Evolutionary conservation across 1,284 basidiomycete species (phyloP).

Genomic region (Leccinum proximum): DNA sequence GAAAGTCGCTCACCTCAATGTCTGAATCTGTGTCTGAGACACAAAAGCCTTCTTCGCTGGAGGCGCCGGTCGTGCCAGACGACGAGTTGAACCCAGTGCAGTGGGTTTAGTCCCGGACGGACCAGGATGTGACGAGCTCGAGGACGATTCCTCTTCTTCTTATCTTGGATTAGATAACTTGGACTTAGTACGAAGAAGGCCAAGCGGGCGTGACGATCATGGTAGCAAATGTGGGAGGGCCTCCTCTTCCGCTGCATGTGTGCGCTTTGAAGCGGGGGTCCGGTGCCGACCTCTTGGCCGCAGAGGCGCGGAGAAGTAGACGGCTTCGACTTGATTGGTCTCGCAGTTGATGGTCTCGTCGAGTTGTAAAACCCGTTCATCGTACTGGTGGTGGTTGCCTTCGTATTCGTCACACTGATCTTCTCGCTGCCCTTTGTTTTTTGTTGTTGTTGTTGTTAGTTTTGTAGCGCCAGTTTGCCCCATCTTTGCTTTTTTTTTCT

Average conservation of each 20-base stretch:
- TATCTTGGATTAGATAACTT: constrained; percentile 3
- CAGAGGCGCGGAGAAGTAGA: background rate
- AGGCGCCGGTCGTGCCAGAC: background rate
- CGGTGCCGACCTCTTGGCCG: constrained; percentile 3
- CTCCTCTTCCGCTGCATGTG: constrained; percentile 13
- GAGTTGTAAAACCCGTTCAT: constrained; percentile 16
- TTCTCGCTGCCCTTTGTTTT: background rate
- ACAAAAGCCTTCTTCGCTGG: constrained; percentile 14
- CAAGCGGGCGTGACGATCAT: constrained; percentile 25
- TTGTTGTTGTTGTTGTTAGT: background rate
- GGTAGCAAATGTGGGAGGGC: constrained; percentile 9
- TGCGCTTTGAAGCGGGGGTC: background rate
- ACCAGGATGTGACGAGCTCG: constrained; percentile 7
- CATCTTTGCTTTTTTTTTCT: constrained; percentile 5
- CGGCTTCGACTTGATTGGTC: constrained; percentile 9
- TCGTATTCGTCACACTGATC: background rate
- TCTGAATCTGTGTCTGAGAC: constrained; percentile 28
- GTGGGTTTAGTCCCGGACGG: constrained; percentile 1
- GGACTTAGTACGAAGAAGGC: constrained; percentile 23
- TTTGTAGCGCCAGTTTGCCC: background rate
- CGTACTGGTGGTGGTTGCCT: constrained; percentile 7
- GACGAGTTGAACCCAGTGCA: background rate
- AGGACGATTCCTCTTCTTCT: constrained; percentile 16
- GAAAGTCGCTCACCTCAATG: constrained; percentile 18
- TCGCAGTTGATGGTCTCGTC: constrained; percentile 13